These are phyloP conservation scores for Ceratonia siliqua DNA, from an alignment of 306 rosid species.

Conservation along the genomic window DNA sequence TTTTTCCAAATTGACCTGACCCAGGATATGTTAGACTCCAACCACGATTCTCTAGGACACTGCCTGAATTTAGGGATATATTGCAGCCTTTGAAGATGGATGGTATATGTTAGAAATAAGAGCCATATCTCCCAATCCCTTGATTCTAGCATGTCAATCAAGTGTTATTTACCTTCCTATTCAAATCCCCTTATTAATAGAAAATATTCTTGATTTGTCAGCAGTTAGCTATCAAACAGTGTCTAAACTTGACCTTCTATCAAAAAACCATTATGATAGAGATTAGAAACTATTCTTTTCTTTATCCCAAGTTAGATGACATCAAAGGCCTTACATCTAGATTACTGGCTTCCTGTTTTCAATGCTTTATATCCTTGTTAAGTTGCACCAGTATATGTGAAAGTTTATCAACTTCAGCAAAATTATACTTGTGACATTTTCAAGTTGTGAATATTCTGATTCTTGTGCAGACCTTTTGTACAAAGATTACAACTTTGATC, in stretches of 20 bases:
- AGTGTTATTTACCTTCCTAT: neutral
- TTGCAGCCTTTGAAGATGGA: neutral
- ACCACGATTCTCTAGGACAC: neutral
- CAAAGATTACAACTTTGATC: conserved; percentile 85
- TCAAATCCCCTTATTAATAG: neutral
- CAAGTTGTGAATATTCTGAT: neutral
- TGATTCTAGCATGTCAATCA: neutral
- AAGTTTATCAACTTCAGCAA: neutral
- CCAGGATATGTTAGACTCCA: neutral
- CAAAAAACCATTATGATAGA: neutral
- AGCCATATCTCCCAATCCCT: neutral
- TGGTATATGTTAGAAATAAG: neutral
- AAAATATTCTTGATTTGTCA: neutral
- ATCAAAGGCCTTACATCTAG: conserved; percentile 9
- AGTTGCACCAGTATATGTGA: neutral
- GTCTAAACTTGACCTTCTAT: neutral
- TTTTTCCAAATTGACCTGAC: neutral
- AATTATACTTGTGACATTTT: neutral
- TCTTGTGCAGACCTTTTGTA: conserved; percentile 73
- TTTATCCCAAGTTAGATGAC: neutral
- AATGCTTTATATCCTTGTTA: conserved; percentile 6
- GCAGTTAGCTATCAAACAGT: neutral
- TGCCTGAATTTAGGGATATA: neutral
- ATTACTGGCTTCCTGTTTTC: neutral
- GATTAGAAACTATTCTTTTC: neutral